phyloP scores from a whole-genome alignment of 164 flowering plant species.

The Echeveria elegans region DNA sequence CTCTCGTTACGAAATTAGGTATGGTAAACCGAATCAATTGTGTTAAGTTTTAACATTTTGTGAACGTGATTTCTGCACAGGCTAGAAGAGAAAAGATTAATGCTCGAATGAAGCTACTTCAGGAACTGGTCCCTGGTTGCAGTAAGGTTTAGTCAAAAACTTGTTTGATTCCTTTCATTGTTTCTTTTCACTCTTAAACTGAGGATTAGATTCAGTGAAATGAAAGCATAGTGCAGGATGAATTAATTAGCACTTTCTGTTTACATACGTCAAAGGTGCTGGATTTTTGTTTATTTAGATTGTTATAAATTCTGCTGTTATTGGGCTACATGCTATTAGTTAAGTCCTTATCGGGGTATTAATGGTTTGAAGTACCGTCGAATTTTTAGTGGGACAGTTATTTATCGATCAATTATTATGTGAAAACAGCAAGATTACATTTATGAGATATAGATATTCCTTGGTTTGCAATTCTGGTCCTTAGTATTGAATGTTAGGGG shows the following conservation, averaged over 20 bases:
- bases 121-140: conserved; percentile 95
- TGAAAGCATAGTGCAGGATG: not conserved
- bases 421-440: too few relatives aligned
- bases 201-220: not conserved
- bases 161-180: not conserved
- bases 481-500: not conserved
- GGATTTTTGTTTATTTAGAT: not conserved
- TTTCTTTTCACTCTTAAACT: not conserved
- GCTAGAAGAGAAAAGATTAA: conserved; percentile 96
- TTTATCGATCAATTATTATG: not conserved
- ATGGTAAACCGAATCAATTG: too few relatives aligned
- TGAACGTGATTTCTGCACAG: conserved; percentile 18
- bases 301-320: not conserved
- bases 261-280: not conserved
- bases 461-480: too few relatives aligned
- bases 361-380: not conserved
- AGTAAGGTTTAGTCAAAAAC: conserved; percentile 45
- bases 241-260: not conserved
- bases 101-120: conserved; percentile 87
- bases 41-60: too few relatives aligned
- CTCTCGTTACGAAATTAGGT: not conserved
- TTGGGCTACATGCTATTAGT: not conserved
- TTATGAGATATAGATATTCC: too few relatives aligned
- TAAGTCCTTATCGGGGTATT: not conserved
- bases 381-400: not conserved